Conservation (phyloP, 768 basidiomycete genomes). For the Pleurotus salmoneostramineus region DNA sequence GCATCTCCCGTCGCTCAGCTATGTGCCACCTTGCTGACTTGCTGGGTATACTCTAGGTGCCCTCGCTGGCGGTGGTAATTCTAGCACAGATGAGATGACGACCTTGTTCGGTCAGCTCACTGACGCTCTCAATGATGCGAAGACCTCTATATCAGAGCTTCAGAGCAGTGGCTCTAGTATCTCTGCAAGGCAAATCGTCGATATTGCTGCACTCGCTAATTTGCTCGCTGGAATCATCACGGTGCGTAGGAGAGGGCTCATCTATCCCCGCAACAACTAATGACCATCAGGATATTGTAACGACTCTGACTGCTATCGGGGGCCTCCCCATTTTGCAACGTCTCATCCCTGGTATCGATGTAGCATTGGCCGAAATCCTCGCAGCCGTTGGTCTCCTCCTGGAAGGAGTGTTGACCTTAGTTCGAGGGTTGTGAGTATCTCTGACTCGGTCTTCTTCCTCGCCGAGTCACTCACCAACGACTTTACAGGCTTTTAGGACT, state of each 20-base stretch:
- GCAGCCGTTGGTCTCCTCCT: background rate
- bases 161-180: constrained; percentile 7
- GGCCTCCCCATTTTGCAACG: background rate
- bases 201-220: constrained; percentile 15
- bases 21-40: background rate
- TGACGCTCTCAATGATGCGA: constrained; percentile 16
- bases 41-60: background rate
- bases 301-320: background rate
- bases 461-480: too few species aligned
- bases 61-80: constrained; percentile 11
- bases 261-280: background rate
- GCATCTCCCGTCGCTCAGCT: background rate
- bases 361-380: background rate
- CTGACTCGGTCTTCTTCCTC: too few species aligned
- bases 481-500: too few species aligned
- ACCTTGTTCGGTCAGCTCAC: constrained; percentile 19
- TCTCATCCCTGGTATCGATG: background rate
- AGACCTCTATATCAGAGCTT: constrained; percentile 14
- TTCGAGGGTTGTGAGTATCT: background rate
- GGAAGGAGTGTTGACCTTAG: background rate
- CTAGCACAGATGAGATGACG: constrained; percentile 15
- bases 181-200: constrained; percentile 10
- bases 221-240: constrained; percentile 20
- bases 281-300: background rate
- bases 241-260: constrained; percentile 9